phyloP scores from a whole-genome alignment of 371 early-diverging fungal species.

The Coemansia sp. region DNA sequence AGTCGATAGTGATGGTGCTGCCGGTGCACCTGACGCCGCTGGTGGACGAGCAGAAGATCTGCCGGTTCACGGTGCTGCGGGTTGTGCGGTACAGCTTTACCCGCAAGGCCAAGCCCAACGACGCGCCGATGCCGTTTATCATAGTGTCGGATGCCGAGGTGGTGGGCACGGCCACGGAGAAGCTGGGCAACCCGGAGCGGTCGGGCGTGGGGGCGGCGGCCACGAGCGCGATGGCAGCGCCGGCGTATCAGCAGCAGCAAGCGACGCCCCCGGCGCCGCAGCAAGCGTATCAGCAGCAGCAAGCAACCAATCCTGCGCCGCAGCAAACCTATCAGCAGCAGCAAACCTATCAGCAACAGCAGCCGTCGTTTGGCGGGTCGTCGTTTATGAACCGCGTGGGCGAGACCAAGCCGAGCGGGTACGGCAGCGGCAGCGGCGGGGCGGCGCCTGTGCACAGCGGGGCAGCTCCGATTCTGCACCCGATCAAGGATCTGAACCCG shows the following conservation, averaged over 20 bases:
- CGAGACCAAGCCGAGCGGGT: constrained; percentile 30
- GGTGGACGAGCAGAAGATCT: constrained; percentile 27
- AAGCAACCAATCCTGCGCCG: neutral
- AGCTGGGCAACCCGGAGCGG: constrained; percentile 12
- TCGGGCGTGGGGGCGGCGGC: neutral
- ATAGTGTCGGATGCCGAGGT: constrained; percentile 39
- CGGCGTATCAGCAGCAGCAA: constrained; percentile 11
- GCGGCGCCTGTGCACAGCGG: constrained; percentile 29
- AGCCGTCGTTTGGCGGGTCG: constrained; percentile 20
- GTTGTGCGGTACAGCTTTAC: constrained; percentile 24
- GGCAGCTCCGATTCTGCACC: constrained; percentile 44
- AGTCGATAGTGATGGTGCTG: constrained; percentile 25
- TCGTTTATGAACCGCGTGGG: constrained; percentile 40
- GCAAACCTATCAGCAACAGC: constrained; percentile 18
- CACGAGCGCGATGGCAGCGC: constrained; percentile 5
- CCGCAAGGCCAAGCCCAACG: constrained; percentile 24
- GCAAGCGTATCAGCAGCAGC: neutral
- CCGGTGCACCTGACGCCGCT: constrained; percentile 20
- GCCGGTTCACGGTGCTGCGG: constrained; percentile 33
- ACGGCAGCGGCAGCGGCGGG: constrained; percentile 8
- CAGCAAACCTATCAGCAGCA: constrained; percentile 7
- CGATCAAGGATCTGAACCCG: constrained; percentile 62
- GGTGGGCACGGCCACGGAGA: constrained; percentile 28
- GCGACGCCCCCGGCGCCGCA: neutral
- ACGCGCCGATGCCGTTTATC: constrained; percentile 29